These are phyloP conservation scores for Acanthamoeba castellanii DNA, from an alignment of 208 protist species.

Conservation along the genomic window DNA sequence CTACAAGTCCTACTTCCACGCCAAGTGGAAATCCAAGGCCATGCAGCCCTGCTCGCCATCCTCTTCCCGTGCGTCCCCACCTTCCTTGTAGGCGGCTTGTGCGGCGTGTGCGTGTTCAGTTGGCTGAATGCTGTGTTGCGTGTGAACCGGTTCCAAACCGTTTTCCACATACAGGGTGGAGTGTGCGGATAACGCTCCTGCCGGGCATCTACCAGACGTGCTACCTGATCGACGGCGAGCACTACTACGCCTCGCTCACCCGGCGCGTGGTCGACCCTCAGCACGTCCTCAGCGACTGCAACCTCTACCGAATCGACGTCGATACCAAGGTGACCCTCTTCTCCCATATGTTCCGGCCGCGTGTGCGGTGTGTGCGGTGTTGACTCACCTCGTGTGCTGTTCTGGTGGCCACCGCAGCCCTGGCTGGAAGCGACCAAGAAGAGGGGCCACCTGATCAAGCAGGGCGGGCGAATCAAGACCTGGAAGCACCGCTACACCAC, in stretches of 20 bases:
- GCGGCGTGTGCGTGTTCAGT: background rate
- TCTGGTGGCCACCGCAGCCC: background rate
- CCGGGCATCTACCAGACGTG: conserved; percentile 40
- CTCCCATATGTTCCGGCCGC: background rate
- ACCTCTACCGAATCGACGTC: conserved; percentile 53
- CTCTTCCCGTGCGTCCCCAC: background rate
- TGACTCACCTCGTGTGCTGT: background rate
- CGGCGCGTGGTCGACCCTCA: conserved; percentile 3
- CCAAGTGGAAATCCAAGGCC: conserved; percentile 11
- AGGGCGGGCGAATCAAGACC: conserved; percentile 44
- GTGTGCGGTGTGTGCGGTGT: background rate
- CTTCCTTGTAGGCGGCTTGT: background rate
- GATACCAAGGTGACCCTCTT: background rate
- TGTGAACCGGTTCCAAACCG: background rate
- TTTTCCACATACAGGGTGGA: background rate
- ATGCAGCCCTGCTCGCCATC: background rate
- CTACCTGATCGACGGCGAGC: conserved; percentile 23
- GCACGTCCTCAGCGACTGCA: conserved; percentile 26
- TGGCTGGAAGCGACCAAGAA: conserved; percentile 20
- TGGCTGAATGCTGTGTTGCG: background rate
- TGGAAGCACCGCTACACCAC: conserved; percentile 42
- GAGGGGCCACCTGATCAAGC: conserved; percentile 13
- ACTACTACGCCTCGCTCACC: background rate
- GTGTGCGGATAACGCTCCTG: conserved; percentile 34
- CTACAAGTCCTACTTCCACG: conserved; percentile 46